Base-by-base conservation (phyloP, 805 yeast genomes). In the Candida sphagnicola region DNA sequence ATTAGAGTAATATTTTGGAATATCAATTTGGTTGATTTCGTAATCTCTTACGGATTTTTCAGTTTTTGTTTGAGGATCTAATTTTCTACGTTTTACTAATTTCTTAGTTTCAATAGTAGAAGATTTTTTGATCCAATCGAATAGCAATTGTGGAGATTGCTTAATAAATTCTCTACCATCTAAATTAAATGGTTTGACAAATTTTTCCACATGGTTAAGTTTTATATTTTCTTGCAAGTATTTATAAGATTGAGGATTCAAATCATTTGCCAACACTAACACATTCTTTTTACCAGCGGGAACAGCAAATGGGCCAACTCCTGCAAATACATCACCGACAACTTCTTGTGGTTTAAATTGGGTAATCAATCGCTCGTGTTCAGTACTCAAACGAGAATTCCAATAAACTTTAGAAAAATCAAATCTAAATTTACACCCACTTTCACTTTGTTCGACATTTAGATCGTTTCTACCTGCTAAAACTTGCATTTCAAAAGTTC, bases 291-390 rank as follows among this genome's bases (percentile, higher is more conserved):
- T 88, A 11, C 90, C 98, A 0, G 97, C 95, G 0, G 99, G 99
- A 1, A 93, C 78, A 1, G 95, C 91, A 67, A 95, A 93, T 4
- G 99, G 99, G 0, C 99, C 99, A 2, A 93, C 98, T 34, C 99
- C 99, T 1, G 96, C 98, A 78, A 95, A 86, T 0, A 89, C 97
- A 65, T 93, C 99, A 51, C 88, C 87, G 0, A 95, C 85, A 5
- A 88, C 85, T 42, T 83, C 84, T 8, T 84, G 83, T 3, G 76
- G 69, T 30, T 74, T 50, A 50, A 85, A 83, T 41, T 67, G 70
- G 1, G 63, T 56, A 3, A 93, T 82, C 31, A 93, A 63, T 42
- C 98, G 70, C 34, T 80, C 91, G 59, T 93, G 99, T 53, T 93
- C 99, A 0, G 96, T 86, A 48, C 89, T 91, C 36, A 93, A 70